Percentiles rank a stretch among this genome's conserved stretches.
Conservation (phyloP, 2,329 filamentous ascomycete species). For the Nakataea oryzae region DNA sequence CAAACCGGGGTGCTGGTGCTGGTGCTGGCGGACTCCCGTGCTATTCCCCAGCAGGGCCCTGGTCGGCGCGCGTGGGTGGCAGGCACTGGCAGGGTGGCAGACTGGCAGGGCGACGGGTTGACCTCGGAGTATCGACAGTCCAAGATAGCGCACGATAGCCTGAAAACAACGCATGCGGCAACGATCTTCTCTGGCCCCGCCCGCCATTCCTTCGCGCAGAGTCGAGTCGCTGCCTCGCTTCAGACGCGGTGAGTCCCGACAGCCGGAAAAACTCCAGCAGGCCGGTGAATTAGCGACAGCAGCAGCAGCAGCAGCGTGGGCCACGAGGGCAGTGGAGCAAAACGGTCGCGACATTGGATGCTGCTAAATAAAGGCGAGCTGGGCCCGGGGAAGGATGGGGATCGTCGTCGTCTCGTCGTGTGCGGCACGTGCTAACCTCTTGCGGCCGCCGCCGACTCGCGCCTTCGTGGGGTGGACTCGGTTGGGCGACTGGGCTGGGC, state of each 20-base stretch:
- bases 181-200: not conserved
- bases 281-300: not conserved
- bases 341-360: not conserved
- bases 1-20: not conserved
- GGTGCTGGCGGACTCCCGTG: no score
- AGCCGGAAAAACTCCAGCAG: not conserved
- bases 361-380: not conserved
- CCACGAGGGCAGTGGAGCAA: no score
- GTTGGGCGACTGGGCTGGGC: not conserved
- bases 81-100: not conserved
- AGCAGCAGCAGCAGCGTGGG: no score
- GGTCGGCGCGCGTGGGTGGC: not conserved
- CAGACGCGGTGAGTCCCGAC: not conserved
- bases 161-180: not conserved
- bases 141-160: no score
- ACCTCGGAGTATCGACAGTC: no score
- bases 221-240: not conserved
- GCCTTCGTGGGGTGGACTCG: not conserved
- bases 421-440: not conserved
- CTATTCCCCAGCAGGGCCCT: not conserved
- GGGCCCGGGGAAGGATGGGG: not conserved
- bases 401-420: no score
- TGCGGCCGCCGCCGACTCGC: not conserved
- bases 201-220: no score
- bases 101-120: no score